Evolutionary conservation across 2,329 filamentous ascomycete genomes (phyloP).

Genomic region (Trichoderma koningii): DNA sequence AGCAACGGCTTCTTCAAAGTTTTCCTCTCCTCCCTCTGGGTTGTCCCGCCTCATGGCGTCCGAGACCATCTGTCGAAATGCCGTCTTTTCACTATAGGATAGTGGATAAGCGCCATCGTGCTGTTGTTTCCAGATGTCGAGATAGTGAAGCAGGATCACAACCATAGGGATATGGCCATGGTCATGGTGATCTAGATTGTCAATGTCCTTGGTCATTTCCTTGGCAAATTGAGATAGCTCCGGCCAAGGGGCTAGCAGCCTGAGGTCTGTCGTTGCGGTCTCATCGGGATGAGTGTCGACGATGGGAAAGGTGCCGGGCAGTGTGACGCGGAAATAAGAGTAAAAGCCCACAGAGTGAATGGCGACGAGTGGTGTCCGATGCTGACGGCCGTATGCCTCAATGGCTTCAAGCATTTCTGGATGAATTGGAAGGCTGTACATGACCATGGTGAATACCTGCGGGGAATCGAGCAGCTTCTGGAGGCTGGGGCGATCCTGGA

Average conservation of each 20-base stretch:
- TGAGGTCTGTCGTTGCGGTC: slow-evolving; percentile 79
- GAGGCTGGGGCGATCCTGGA: slow-evolving; percentile 40
- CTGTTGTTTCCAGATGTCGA: slow-evolving; percentile 74
- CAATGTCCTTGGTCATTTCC: slow-evolving; percentile 68
- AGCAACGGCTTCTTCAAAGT: slow-evolving; percentile 88
- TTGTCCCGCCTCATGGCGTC: slow-evolving; percentile 69
- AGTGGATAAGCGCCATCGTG: slow-evolving; percentile 70
- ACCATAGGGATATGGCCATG: slow-evolving; percentile 93
- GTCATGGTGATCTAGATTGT: slow-evolving; percentile 71
- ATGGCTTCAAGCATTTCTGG: slow-evolving; percentile 49
- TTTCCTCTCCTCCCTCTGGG: slow-evolving; percentile 88
- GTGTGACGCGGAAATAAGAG: slow-evolving; percentile 77
- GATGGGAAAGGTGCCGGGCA: slow-evolving; percentile 82
- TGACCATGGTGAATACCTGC: slow-evolving; percentile 53
- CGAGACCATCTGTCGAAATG: slow-evolving; percentile 73
- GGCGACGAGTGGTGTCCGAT: slow-evolving; percentile 74
- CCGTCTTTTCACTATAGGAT: slow-evolving; percentile 81
- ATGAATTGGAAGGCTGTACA: slow-evolving; percentile 56
- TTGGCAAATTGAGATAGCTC: slow-evolving; percentile 70
- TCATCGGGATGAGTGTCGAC: slow-evolving; percentile 95
- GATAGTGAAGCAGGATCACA: slow-evolving; percentile 76
- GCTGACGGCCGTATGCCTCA: slow-evolving; percentile 51
- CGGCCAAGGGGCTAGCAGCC: slow-evolving; percentile 82
- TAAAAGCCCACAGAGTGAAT: slow-evolving; percentile 92
- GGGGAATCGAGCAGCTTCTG: slow-evolving; percentile 46